These are phyloP conservation scores for Sesbania bispinosa DNA, from an alignment of 306 rosid genomes.

Conservation along the genomic window DNA sequence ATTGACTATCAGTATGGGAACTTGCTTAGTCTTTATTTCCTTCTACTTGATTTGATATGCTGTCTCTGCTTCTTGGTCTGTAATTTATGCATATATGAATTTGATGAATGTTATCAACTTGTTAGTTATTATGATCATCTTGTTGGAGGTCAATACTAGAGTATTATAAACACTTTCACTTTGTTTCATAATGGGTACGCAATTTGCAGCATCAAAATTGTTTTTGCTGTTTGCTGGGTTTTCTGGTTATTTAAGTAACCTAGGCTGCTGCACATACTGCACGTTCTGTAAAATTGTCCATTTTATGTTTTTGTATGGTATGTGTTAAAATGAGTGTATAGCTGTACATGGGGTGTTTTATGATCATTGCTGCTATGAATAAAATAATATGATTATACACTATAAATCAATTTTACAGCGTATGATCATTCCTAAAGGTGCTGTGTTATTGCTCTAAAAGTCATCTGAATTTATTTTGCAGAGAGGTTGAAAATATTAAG, in stretches of 20 bases:
- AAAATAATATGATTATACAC: background rate
- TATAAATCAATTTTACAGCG: background rate
- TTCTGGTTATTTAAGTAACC: background rate
- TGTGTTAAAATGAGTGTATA: too few species aligned
- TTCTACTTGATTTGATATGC: too few species aligned
- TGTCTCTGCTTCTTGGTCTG: background rate
- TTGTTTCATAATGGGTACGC: background rate
- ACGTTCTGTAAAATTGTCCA: background rate
- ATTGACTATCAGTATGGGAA: too few species aligned
- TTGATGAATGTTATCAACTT: constrained; percentile 2
- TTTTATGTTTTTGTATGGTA: background rate
- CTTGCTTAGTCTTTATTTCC: too few species aligned
- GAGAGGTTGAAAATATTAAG: constrained; percentile 71
- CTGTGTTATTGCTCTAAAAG: constrained; percentile 6
- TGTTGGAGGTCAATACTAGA: background rate
- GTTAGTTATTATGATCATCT: background rate
- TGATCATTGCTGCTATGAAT: too few species aligned
- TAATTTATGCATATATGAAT: background rate
- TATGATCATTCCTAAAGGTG: background rate
- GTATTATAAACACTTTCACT: background rate
- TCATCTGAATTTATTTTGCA: constrained; percentile 25
- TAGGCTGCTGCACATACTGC: background rate
- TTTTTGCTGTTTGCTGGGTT: background rate
- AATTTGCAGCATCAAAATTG: background rate
- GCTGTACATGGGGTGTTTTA: too few species aligned